phyloP scores from a whole-genome alignment of 2,329 filamentous ascomycete genomes.

The Phoma herbarum region DNA sequence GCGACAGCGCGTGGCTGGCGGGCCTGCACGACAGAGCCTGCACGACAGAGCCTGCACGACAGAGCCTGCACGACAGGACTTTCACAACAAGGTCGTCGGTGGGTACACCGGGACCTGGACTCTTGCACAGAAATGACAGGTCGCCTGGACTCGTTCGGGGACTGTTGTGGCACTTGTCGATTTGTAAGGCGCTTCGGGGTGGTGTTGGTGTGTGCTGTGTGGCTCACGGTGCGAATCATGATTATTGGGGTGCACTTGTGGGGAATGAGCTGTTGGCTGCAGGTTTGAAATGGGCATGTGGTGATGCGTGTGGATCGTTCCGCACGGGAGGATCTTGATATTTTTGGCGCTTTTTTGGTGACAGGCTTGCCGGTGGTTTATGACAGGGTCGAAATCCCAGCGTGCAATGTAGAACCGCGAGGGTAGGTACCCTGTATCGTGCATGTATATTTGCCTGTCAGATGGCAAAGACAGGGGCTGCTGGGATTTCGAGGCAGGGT shows the following conservation, averaged over 20 bases:
- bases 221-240: conserved; percentile 1
- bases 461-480: neutral
- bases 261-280: conserved; percentile 8
- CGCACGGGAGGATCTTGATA: neutral
- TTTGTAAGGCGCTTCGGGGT: neutral
- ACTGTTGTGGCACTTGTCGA: neutral
- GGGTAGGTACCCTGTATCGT: neutral
- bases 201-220: conserved; percentile 5
- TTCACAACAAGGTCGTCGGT: neutral
- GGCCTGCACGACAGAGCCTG: neutral
- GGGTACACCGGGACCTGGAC: conserved; percentile 5
- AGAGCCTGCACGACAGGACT: conserved; percentile 10
- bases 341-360: neutral
- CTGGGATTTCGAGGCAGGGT: neutral
- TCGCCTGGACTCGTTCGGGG: neutral
- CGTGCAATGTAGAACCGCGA: neutral
- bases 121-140: conserved; percentile 1
- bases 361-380: neutral
- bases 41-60: too few relatives aligned
- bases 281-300: neutral
- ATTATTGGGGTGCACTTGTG: conserved; percentile 20
- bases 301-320: neutral
- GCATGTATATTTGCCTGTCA: conserved; percentile 1
- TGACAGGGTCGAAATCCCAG: neutral
- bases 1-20: conserved; percentile 12